Percentiles rank a stretch among this genome's conserved stretches.
Conservation (phyloP, 805 yeast genomes). For the Lipomyces yamadae region DNA sequence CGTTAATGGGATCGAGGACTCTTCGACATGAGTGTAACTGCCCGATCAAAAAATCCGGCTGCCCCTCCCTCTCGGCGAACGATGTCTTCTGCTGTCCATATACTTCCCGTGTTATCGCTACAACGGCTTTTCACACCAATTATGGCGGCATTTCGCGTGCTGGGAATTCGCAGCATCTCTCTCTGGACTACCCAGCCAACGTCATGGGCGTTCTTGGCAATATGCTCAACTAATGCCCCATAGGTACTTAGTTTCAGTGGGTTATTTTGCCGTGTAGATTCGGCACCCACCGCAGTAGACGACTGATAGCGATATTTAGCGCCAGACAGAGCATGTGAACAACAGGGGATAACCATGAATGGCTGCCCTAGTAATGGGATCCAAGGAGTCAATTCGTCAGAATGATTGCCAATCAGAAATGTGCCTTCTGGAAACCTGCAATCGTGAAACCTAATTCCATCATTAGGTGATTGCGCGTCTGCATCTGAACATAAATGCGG, state of each 20-base stretch:
- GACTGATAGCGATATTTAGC: conserved; percentile 65
- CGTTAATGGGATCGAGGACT: conserved; percentile 71
- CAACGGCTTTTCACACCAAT: conserved; percentile 62
- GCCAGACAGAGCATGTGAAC: conserved; percentile 87
- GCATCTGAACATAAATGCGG: conserved; percentile 52
- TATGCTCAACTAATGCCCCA: conserved; percentile 85
- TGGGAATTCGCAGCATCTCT: conserved; percentile 90
- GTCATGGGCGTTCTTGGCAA: conserved; percentile 64
- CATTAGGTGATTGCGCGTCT: background rate
- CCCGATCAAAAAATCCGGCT: conserved; percentile 84
- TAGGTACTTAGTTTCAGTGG: conserved; percentile 56
- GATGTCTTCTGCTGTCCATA: conserved; percentile 58
- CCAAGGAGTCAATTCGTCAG: conserved; percentile 96
- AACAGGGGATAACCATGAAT: conserved; percentile 91
- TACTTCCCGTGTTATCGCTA: conserved; percentile 23
- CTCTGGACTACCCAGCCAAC: conserved; percentile 86
- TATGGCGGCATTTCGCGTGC: conserved; percentile 90
- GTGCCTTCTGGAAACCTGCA: conserved; percentile 63
- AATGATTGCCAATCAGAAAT: conserved; percentile 90
- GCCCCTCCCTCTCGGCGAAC: conserved; percentile 84
- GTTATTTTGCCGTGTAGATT: conserved; percentile 9
- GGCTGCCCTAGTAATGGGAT: conserved; percentile 82
- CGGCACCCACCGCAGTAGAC: background rate
- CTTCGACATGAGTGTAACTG: conserved; percentile 70
- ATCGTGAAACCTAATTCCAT: conserved; percentile 20